Conservation (phyloP, 1,284 basidiomycete genomes). For the Waitea zeae region DNA sequence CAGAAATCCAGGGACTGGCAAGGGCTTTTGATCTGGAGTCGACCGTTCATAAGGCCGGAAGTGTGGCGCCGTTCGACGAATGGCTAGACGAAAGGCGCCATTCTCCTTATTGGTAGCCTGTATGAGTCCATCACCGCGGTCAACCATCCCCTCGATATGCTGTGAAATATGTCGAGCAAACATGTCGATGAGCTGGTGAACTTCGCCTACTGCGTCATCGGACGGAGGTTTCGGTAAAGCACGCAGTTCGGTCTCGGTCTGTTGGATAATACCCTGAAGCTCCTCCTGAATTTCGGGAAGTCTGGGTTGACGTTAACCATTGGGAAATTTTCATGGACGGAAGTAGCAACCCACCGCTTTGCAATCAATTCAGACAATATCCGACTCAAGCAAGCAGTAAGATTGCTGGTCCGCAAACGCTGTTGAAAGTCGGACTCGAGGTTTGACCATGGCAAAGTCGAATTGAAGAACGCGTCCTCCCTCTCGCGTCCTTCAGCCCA, state of each 20-base stretch:
- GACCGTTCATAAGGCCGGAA: conserved; percentile 18
- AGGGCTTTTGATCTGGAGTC: not conserved
- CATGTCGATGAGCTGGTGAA: conserved; percentile 24
- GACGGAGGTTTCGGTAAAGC: conserved; percentile 35
- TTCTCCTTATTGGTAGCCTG: conserved; percentile 35
- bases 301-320: conserved; percentile 15
- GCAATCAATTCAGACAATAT: conserved; percentile 41
- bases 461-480: conserved; percentile 55
- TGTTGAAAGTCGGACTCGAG: conserved; percentile 29
- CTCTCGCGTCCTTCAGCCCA: conserved; percentile 38
- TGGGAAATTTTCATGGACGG: not conserved
- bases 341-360: conserved; percentile 22
- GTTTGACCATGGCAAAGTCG: conserved; percentile 33
- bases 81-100: conserved; percentile 23
- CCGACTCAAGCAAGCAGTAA: conserved; percentile 34
- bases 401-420: conserved; percentile 33
- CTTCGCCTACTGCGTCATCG: conserved; percentile 33
- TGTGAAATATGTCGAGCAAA: conserved; percentile 27
- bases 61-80: conserved; percentile 33
- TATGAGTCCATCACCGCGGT: conserved; percentile 27
- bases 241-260: conserved; percentile 18
- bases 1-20: conserved; percentile 18
- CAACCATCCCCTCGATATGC: conserved; percentile 33
- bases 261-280: conserved; percentile 23
- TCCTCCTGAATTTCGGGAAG: conserved; percentile 42